phyloP scores from a whole-genome alignment of 2,329 filamentous ascomycete genomes.

The Aspergillus sp. region DNA sequence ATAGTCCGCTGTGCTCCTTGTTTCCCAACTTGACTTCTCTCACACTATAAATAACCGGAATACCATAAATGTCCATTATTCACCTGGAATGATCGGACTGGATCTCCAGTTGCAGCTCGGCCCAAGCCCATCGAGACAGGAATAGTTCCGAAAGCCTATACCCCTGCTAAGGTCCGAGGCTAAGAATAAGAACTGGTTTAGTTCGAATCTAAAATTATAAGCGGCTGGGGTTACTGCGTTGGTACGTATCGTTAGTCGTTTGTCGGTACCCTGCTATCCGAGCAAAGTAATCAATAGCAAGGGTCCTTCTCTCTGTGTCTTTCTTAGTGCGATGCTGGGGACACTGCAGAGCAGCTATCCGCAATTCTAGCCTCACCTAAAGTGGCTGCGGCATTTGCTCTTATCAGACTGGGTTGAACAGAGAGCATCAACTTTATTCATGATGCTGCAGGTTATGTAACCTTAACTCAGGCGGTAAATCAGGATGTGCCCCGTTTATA shows the following conservation, averaged over 20 bases:
- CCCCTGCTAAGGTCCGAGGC: background rate
- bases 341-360: background rate
- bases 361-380: background rate
- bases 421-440: slow-evolving; percentile 6
- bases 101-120: background rate
- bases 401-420: background rate
- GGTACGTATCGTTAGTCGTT: no score
- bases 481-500: background rate
- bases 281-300: background rate
- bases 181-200: background rate
- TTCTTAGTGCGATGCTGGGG: background rate
- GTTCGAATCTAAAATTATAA: background rate
- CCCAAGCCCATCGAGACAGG: background rate
- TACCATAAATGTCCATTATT: background rate
- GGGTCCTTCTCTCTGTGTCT: background rate
- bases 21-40: no score
- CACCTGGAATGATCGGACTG: background rate
- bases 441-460: slow-evolving; percentile 7
- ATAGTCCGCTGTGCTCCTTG: no score
- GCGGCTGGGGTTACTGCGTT: background rate
- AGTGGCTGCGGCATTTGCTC: background rate
- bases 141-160: background rate
- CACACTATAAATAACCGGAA: background rate
- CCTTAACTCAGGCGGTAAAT: background rate
- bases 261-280: no score